These are phyloP conservation scores for Aspergillus spinulosporus DNA, from an alignment of 2,329 filamentous ascomycete species.

Conservation along the genomic window DNA sequence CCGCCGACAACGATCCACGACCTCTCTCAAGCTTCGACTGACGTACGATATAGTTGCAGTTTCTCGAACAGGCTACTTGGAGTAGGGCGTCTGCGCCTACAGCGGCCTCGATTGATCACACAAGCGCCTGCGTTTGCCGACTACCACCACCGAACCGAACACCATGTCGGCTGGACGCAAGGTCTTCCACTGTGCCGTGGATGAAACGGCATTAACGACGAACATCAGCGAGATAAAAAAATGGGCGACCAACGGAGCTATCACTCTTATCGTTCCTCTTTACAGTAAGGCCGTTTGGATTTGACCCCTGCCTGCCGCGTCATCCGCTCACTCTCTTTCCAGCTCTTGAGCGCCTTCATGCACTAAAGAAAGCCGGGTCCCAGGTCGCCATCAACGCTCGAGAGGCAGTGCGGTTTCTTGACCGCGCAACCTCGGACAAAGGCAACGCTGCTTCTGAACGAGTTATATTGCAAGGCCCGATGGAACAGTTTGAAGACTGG, in stretches of 20 bases:
- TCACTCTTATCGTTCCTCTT: constrained; percentile 53
- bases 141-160: constrained; percentile 12
- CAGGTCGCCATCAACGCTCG: constrained; percentile 52
- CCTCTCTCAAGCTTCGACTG: constrained; percentile 31
- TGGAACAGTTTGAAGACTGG: constrained; percentile 51
- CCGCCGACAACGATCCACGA: constrained; percentile 27
- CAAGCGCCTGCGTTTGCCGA: constrained; percentile 24
- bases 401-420: constrained; percentile 54
- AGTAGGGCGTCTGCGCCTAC: constrained; percentile 29
- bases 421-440: constrained; percentile 51
- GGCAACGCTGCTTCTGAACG: constrained; percentile 45
- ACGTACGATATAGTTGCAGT: constrained; percentile 32
- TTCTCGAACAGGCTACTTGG: constrained; percentile 32
- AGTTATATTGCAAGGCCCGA: constrained; percentile 50
- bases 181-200: constrained; percentile 54
- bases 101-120: constrained; percentile 9
- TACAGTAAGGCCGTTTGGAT: constrained; percentile 45
- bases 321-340: constrained; percentile 16
- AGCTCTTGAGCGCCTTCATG: constrained; percentile 50
- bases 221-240: constrained; percentile 56
- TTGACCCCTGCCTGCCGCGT: not conserved
- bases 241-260: constrained; percentile 52
- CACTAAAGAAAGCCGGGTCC: constrained; percentile 47
- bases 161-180: constrained; percentile 45
- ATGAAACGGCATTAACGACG: constrained; percentile 54